Evolutionary conservation across 2,329 filamentous ascomycete species (phyloP), one percentile per base, ranked within the genome.

Genomic region (Incumbomyces lentus): DNA sequence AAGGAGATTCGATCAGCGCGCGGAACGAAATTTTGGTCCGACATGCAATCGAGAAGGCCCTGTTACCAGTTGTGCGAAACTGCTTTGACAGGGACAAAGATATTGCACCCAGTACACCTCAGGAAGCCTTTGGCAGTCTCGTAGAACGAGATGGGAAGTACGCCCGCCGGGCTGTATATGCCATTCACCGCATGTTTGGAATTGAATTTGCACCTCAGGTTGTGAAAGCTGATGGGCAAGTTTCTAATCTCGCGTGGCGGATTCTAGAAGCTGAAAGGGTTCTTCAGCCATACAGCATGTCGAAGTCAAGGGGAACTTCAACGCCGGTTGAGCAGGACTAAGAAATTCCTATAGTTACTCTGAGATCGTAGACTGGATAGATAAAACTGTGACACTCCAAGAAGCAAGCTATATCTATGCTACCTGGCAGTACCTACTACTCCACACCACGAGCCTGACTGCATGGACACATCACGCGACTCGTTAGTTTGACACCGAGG

Each of bases 201-300:
- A 85, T 98, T 50, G 92, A 98, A 63, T 89, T 98, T 61, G 86
- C 92, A 1, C 83, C 89, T 0, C 86, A 87, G 37, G 90, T 96
- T 1, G 92, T 98, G 29, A 80, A 85, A 44, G 88, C 89, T 0
- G 92, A 98, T 67, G 87, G 92, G 5, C 93, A 82, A 56, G 85
- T 96, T 49, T 79, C 76, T 60, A 95, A 94, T 61, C 70, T 98
- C 52, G 88, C 89, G 5, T 95, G 90, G 89, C 78, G 92, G 59
- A 86, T 98, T 53, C 92, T 84, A 64, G 94, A 94, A 63, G 92
- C 92, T 31, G 95, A 95, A 72, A 86, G 89, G 67, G 92, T 40
- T 30, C 48, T 84, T 81, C 81, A 81, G 38, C 81, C 82, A 1
- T 85, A 84, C 58, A 84, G 79, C 60, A 82, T 85, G 78, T 81